A percentile compares a stretch with the other conserved stretches of the same genome.
Conservation (phyloP, 2,329 filamentous ascomycete genomes). For the Colletotrichum kahawae region DNA sequence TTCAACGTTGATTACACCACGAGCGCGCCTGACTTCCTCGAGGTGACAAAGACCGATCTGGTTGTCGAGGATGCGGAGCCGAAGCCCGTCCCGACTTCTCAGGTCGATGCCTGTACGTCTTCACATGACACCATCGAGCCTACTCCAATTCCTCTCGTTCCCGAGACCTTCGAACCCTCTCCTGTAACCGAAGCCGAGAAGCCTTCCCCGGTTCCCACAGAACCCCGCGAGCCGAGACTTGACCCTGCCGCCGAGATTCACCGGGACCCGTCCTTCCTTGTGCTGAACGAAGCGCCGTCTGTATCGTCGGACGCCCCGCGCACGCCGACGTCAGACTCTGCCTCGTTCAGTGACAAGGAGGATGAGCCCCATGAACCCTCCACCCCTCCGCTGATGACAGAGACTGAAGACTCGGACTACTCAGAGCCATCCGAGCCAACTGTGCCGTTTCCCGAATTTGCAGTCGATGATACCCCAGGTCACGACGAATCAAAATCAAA, state of each 20-base stretch:
- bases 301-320: not conserved
- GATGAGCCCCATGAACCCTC: not conserved
- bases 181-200: not conserved
- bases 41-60: not conserved
- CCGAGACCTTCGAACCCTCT: not conserved
- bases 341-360: constrained; percentile 7
- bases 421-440: constrained; percentile 11
- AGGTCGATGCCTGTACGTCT: constrained; percentile 18
- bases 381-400: constrained; percentile 15
- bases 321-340: constrained; percentile 7
- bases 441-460: not conserved
- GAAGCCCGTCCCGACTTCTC: not conserved
- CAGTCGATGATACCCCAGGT: not conserved
- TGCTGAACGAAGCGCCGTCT: not conserved
- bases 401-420: constrained; percentile 21
- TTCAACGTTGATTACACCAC: not conserved
- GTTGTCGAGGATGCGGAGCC: not conserved
- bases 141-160: not conserved
- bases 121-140: not conserved
- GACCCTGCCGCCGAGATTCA: not conserved
- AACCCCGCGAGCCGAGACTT: constrained; percentile 1
- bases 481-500: not conserved
- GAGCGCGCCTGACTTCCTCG: not conserved
- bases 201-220: not conserved
- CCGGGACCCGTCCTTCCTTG: not conserved